Percentiles rank a stretch among this genome's conserved stretches.
These are phyloP conservation scores for Calonectria naviculata DNA, from an alignment of 2,329 filamentous ascomycete species.

Conservation along the genomic window DNA sequence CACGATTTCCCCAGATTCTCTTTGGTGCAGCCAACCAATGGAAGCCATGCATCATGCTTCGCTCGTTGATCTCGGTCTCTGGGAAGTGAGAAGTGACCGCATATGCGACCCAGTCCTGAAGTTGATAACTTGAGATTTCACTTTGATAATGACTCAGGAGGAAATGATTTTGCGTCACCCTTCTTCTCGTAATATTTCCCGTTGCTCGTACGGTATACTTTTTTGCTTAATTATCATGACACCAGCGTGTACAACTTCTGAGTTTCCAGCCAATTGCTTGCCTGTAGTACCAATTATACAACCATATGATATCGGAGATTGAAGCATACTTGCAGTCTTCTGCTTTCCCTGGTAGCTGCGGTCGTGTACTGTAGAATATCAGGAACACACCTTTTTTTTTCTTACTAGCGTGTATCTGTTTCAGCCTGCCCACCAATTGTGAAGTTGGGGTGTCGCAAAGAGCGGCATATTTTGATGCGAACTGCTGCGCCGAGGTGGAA, in stretches of 20 bases:
- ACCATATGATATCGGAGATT: neutral
- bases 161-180: neutral
- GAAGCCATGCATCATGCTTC: neutral
- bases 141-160: too few relatives aligned
- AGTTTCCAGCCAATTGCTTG: too few relatives aligned
- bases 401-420: neutral
- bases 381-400: neutral
- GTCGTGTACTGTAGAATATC: neutral
- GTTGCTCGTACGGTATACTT: neutral
- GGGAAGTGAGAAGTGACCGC: constrained; percentile 4
- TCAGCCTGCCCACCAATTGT: neutral
- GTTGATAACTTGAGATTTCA: neutral
- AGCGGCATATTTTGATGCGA: neutral
- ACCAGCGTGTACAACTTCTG: too few relatives aligned
- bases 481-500: neutral
- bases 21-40: constrained; percentile 14
- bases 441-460: neutral
- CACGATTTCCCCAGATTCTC: constrained; percentile 31
- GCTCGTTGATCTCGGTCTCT: neutral
- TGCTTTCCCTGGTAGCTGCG: neutral
- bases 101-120: neutral
- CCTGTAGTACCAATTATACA: too few relatives aligned
- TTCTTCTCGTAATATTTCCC: too few relatives aligned
- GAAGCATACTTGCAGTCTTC: too few relatives aligned
- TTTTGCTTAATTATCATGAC: neutral